Base-by-base conservation (phyloP, 1,139 yeast genomes). In the Candida smagusa region DNA sequence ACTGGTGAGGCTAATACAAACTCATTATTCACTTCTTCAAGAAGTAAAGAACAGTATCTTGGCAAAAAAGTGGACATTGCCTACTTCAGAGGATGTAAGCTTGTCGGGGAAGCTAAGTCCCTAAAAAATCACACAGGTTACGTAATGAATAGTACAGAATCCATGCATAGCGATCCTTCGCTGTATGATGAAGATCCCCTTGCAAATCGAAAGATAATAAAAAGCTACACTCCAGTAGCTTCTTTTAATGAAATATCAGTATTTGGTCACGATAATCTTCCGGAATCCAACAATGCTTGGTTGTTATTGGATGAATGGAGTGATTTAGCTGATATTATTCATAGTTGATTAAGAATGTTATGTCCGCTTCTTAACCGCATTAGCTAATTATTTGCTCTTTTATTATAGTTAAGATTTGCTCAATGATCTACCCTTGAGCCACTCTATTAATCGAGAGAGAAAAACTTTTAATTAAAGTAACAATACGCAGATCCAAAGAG, bases 251-350 rank as follows among this genome's bases (percentile, higher is more conserved):
- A 50, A 6, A 42, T 71, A 19, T 48, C 51, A 3, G 50, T 66
- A 0, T 71, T 58, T 45, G 75, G 75, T 12, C 77, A 71, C 39
- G 76, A 70, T 40, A 43, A 61, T 3, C 56, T 62, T 4, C 54
- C 56, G 2, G 59, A 52, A 22, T 59, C 49, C 47, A 52, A 53
- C 30, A 61, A 61, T 42, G 64, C 65, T 35, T 68, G 71, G 64
- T 41, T 48, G 7, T 42, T 64, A 36, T 46, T 67, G n/a, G 48
- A 50, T 2, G 74, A 70, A 45, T 68, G 67, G 68, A 45, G 52
- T 9, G 53, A 53, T 4, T 48, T 70, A 12, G 54, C 68, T 33
- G 52, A 51, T 12, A 53, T 65, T 12, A 52, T 70, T 13, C 72
- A 68, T 44, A 45, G 22, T 7, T 41, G 29, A 36, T 30, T 9